These are phyloP conservation scores for Pseudogymnoascus sp. DNA, from an alignment of 2,329 filamentous ascomycete genomes.

Conservation along the genomic window DNA sequence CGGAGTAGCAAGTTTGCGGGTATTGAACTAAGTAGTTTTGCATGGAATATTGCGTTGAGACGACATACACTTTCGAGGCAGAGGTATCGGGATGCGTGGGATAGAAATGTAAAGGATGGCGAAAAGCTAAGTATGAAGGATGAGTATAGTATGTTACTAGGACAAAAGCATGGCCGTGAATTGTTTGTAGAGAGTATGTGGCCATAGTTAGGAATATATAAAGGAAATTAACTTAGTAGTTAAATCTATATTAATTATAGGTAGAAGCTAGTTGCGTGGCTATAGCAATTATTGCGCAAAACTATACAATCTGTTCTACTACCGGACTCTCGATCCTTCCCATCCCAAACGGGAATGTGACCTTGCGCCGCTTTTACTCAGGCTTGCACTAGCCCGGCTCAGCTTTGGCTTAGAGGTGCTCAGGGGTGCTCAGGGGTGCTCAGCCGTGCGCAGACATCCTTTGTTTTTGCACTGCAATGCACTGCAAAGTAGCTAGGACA, in stretches of 20 bases:
- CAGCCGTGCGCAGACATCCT: neutral
- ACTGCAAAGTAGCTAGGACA: neutral
- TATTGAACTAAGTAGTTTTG: conserved; percentile 35
- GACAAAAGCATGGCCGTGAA: neutral
- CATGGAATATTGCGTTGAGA: conserved; percentile 37
- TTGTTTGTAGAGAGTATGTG: neutral
- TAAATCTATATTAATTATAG: neutral
- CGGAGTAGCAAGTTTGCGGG: conserved; percentile 35
- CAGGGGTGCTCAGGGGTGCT: conserved; percentile 12
- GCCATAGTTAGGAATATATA: neutral
- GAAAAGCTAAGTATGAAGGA: neutral
- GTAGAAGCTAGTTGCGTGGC: no score
- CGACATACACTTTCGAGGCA: conserved; percentile 15
- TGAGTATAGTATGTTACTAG: neutral
- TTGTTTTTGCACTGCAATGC: no score
- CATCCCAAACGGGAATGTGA: conserved; percentile 12
- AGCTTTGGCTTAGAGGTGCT: conserved; percentile 17
- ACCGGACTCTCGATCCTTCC: conserved; percentile 13
- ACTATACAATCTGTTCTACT: neutral
- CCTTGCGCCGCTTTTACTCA: conserved; percentile 15
- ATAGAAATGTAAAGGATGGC: neutral
- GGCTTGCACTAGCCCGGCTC: conserved; percentile 14
- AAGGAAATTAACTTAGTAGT: neutral
- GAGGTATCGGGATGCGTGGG: neutral
- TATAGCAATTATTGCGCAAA: no score